A percentile compares a stretch with the other conserved stretches of the same genome.
These are phyloP conservation scores for Daldinia sp. DNA, from an alignment of 2,329 filamentous ascomycete species.

Conservation along the genomic window DNA sequence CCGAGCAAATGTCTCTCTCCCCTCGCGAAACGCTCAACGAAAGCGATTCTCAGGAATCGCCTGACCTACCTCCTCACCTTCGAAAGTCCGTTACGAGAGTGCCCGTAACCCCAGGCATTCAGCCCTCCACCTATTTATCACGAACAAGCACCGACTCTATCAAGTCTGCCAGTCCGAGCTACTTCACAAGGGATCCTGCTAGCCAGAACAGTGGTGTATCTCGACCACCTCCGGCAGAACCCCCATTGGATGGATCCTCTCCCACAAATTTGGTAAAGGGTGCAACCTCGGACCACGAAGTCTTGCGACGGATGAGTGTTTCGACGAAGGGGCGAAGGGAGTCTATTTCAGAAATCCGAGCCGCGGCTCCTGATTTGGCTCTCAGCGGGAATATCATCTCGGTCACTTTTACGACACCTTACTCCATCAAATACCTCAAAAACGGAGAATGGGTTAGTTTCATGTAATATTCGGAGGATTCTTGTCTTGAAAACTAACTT, in stretches of 20 bases:
- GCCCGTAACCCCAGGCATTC: constrained; percentile 58
- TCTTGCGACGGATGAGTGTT: constrained; percentile 59
- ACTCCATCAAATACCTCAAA: constrained; percentile 69
- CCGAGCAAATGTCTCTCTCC: constrained; percentile 37
- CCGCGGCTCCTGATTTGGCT: constrained; percentile 67
- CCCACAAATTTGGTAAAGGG: constrained; percentile 46
- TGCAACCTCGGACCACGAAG: constrained; percentile 56
- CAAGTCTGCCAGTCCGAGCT: constrained; percentile 46
- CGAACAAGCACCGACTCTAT: constrained; percentile 39
- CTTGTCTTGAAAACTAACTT: constrained; percentile 19
- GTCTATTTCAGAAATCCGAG: constrained; percentile 67
- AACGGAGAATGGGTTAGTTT: constrained; percentile 71
- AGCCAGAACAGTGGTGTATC: constrained; percentile 46
- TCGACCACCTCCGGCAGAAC: constrained; percentile 41
- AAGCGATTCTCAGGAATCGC: constrained; percentile 32
- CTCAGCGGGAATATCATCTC: constrained; percentile 76
- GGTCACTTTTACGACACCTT: constrained; percentile 72
- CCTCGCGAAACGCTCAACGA: constrained; percentile 18
- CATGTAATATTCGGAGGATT: background rate
- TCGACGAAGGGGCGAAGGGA: constrained; percentile 60
- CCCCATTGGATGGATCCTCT: constrained; percentile 41
- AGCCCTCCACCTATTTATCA: constrained; percentile 50
- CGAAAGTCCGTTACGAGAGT: constrained; percentile 52
- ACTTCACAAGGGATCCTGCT: constrained; percentile 50
- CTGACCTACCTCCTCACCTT: constrained; percentile 53